A percentile compares a stretch with the other conserved stretches of the same genome.
Evolutionary conservation across 352 stramenopile genomes (phyloP).

Genomic region (Phytopythium montanum): DNA sequence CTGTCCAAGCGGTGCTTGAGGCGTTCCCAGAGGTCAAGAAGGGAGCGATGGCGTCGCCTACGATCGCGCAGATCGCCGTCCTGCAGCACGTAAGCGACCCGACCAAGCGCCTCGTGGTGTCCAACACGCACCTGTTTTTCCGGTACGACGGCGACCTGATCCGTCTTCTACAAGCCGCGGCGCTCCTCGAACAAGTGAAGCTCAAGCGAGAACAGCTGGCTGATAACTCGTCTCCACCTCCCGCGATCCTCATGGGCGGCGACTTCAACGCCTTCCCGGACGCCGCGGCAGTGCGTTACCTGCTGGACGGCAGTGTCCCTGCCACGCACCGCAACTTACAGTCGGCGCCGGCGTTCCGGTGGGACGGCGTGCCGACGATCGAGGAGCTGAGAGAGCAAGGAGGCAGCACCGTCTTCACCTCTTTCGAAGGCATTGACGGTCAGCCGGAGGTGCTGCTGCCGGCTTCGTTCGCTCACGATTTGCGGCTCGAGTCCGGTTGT

Average conservation of each 20-base stretch:
- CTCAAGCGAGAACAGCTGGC: constrained; percentile 14
- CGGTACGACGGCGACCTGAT: constrained; percentile 67
- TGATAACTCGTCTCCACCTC: not conserved
- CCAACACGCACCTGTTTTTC: constrained; percentile 79
- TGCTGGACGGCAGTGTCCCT: constrained; percentile 45
- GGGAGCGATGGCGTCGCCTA: constrained; percentile 47
- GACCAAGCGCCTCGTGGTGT: constrained; percentile 35
- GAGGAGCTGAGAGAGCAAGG: constrained; percentile 4
- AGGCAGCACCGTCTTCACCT: constrained; percentile 3
- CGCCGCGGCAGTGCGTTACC: constrained; percentile 40
- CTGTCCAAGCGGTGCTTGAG: constrained; percentile 26
- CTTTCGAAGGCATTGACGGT: not conserved
- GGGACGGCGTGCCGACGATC: constrained; percentile 18
- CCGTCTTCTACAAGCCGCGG: constrained; percentile 53
- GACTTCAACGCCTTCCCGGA: constrained; percentile 65
- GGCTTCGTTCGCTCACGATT: constrained; percentile 36
- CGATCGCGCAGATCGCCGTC: constrained; percentile 54
- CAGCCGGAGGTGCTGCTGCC: constrained; percentile 8
- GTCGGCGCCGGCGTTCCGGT: constrained; percentile 46
- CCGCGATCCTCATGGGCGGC: constrained; percentile 57
- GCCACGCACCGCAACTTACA: constrained; percentile 48
- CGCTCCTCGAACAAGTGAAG: constrained; percentile 38
- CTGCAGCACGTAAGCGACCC: constrained; percentile 32
- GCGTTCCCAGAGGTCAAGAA: constrained; percentile 53
- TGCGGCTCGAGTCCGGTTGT: constrained; percentile 49